These are phyloP conservation scores for Penicillium ucsense DNA, from an alignment of 495 filamentous ascomycete genomes.

Conservation along the genomic window DNA sequence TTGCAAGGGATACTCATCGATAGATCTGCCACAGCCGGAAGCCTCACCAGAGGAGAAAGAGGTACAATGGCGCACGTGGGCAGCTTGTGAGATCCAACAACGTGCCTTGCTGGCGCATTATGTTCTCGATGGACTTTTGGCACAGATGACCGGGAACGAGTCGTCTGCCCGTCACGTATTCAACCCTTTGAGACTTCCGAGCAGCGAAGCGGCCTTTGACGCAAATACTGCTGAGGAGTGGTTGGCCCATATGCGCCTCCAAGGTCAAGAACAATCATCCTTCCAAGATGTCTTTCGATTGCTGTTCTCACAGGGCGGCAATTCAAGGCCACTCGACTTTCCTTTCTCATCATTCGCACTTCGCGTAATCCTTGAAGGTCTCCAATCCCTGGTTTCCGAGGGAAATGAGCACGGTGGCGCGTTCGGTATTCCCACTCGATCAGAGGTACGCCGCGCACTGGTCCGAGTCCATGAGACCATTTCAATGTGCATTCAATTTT, in stretches of 20 bases:
- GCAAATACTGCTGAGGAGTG: constrained; percentile 35
- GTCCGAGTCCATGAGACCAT: constrained; percentile 35
- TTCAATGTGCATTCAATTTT: constrained; percentile 28
- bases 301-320: constrained; percentile 27
- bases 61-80: constrained; percentile 35
- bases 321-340: constrained; percentile 25
- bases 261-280: constrained; percentile 22
- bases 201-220: constrained; percentile 34
- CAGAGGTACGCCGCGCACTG: constrained; percentile 31
- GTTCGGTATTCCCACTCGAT: constrained; percentile 32
- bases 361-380: constrained; percentile 36
- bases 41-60: constrained; percentile 29
- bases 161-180: constrained; percentile 34
- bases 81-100: constrained; percentile 37
- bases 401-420: constrained; percentile 28
- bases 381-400: constrained; percentile 37
- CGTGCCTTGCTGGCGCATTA: constrained; percentile 39
- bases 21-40: constrained; percentile 25
- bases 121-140: constrained; percentile 38
- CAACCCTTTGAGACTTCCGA: constrained; percentile 32
- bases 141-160: constrained; percentile 36
- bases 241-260: constrained; percentile 26
- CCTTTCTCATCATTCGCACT: constrained; percentile 35
- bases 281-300: constrained; percentile 34
- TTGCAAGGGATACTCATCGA: constrained; percentile 26